Conservation (phyloP, 805 yeast genomes). For the Starmerella apicola region DNA sequence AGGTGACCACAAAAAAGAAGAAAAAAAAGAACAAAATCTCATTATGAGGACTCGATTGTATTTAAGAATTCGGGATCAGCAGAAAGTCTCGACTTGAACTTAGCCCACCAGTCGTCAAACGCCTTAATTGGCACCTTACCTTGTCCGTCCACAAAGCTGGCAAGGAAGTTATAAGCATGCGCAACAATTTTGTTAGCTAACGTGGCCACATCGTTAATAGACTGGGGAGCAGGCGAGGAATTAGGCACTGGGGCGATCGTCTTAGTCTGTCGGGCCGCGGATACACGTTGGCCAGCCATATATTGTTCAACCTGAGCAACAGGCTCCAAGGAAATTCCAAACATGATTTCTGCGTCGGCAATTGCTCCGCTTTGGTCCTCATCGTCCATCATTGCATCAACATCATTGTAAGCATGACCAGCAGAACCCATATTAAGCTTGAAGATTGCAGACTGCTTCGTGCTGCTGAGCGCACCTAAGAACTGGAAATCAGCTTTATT, state of each 20-base stretch:
- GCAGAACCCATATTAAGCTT: slow-evolving; percentile 43
- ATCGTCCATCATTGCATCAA: slow-evolving; percentile 48
- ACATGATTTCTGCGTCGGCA: slow-evolving; percentile 30
- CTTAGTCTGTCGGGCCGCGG: slow-evolving; percentile 8
- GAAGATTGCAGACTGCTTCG: slow-evolving; percentile 86
- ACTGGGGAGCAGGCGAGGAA: slow-evolving; percentile 25
- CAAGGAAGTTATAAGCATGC: slow-evolving; percentile 80
- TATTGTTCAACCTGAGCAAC: slow-evolving; percentile 49
- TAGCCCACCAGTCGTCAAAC: slow-evolving; percentile 90
- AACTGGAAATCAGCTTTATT: slow-evolving; percentile 31
- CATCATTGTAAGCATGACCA: slow-evolving; percentile 25
- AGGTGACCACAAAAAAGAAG: too few species aligned
- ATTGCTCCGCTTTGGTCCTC: slow-evolving; percentile 33
- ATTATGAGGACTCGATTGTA: slow-evolving; percentile 2
- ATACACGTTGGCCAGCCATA: slow-evolving; percentile 26
- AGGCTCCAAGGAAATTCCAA: slow-evolving; percentile 90
- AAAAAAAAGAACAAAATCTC: too few species aligned
- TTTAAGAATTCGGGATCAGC: slow-evolving; percentile 78
- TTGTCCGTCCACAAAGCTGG: slow-evolving; percentile 68
- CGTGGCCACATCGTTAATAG: slow-evolving; percentile 39
- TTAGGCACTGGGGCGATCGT: slow-evolving; percentile 12
- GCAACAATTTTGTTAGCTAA: slow-evolving; percentile 80
- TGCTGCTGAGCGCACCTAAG: slow-evolving; percentile 29
- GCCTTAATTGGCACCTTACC: slow-evolving; percentile 80
- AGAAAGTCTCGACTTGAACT: slow-evolving; percentile 59